Evolutionary conservation across 192 early-diverging fungal species (phyloP), one percentile per base, ranked within the genome.

Genomic region (Dispira simplex): DNA sequence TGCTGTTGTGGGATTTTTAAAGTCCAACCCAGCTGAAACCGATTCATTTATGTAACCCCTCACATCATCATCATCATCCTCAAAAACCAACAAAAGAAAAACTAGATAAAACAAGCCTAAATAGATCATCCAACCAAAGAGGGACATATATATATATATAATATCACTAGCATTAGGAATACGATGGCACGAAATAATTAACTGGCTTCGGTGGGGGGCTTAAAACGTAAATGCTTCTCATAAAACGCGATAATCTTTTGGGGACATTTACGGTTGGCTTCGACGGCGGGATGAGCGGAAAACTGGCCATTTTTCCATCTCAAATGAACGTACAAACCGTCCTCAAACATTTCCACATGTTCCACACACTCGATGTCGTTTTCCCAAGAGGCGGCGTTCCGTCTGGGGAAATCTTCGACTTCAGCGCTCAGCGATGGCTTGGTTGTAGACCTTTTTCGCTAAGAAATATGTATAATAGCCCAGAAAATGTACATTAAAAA

Each of bases 171-270:
- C 32, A 39, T 39, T 4, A 39, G 6, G 32, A 39, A 39, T 6
- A 39, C 1, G 32, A 6, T 39, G 1, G 32, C 6, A 39, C 32
- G 32, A 39, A 39, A 39, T 1, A 39, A 39, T 39, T 39, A 39
- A 39, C 32, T 39, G 32, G 32, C 6, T 39, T 39, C 32, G 32
- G 32, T 6, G 32, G 55, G 55, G 13, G 21, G 55, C 55, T 57
- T 64, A 52, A 74, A 74, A 55, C 65, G 67, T 43, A 74, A 62
- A 21, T 74, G 66, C 27, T 44, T 54, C 64, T 74, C 73, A 59
- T 74, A 74, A 51, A 70, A 74, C 2, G 52, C 49, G 49, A 74
- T 70, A 26, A 74, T 46, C 60, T 53, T 68, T 25, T 63, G 69
- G 11, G 73, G 73, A 46, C 66, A 70, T n/a, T 68, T 65, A 11